Conservation (phyloP, 1,139 yeast genomes). For the Taphrina confusa region DNA sequence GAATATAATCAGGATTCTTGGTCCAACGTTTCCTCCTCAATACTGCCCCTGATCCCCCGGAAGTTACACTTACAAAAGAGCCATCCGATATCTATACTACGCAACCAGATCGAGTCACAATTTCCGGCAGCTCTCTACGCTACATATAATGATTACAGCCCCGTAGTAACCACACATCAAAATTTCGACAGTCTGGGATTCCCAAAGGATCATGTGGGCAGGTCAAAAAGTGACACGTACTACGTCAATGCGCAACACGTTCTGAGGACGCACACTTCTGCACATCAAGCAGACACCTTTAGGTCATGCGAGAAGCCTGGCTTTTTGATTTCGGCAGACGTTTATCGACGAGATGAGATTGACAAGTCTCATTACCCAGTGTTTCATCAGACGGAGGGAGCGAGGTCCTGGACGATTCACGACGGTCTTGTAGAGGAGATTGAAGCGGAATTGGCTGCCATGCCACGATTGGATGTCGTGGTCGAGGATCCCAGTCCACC, state of each 20-base stretch:
- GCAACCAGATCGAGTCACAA: constrained; percentile 68
- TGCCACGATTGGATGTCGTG: constrained; percentile 55
- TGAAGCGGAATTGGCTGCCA: constrained; percentile 41
- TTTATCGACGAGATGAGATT: constrained; percentile 90
- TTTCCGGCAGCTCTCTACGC: constrained; percentile 58
- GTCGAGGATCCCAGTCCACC: constrained; percentile 75
- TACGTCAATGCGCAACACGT: constrained; percentile 72
- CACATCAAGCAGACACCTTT: constrained; percentile 70
- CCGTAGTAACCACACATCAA: constrained; percentile 76
- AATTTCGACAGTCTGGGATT: constrained; percentile 92
- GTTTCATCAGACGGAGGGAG: constrained; percentile 98
- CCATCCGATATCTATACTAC: constrained; percentile 88
- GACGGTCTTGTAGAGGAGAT: constrained; percentile 49
- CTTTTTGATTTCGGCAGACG: constrained; percentile 91
- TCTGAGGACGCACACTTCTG: constrained; percentile 91
- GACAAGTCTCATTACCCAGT: constrained; percentile 97
- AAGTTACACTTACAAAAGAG: constrained; percentile 68
- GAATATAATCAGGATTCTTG: constrained; percentile 66
- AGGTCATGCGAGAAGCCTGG: constrained; percentile 71
- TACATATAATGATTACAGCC: constrained; percentile 75
- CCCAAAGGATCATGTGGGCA: constrained; percentile 89
- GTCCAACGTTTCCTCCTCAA: constrained; percentile 83
- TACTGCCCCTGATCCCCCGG: constrained; percentile 67
- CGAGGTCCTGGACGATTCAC: constrained; percentile 71
- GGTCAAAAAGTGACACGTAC: constrained; percentile 90